Conservation (phyloP, 2,329 filamentous ascomycete species). For the Camillea tinctor region DNA sequence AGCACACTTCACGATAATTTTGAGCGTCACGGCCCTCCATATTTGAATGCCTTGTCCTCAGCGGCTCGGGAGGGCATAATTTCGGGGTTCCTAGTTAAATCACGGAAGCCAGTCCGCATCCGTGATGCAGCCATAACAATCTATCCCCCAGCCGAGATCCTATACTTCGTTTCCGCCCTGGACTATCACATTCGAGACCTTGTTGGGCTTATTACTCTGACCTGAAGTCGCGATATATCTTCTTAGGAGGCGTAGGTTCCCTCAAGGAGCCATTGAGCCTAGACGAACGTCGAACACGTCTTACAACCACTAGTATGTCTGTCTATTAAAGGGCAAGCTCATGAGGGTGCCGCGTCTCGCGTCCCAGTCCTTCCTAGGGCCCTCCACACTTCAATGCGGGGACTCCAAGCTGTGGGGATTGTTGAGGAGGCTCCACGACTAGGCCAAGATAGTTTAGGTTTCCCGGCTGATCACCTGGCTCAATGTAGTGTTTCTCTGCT, state of each 20-base stretch:
- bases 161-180: neutral
- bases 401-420: neutral
- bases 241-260: neutral
- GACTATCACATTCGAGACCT: neutral
- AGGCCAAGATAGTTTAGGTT: constrained; percentile 1
- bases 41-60: neutral
- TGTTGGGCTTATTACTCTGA: neutral
- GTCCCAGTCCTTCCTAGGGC: neutral
- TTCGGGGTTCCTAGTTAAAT: neutral
- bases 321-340: too few relatives aligned
- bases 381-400: neutral
- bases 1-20: neutral
- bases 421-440: neutral
- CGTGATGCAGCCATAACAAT: neutral
- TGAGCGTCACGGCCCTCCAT: neutral
- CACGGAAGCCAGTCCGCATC: neutral
- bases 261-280: neutral
- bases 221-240: neutral
- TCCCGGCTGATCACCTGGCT: neutral
- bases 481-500: neutral
- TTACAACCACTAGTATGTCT: neutral
- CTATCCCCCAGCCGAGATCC: neutral
- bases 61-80: neutral
- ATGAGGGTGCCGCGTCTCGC: neutral
- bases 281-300: neutral